Percentiles rank a stretch among this genome's conserved stretches.
Conservation (phyloP, 2,329 filamentous ascomycete species). For the Capronia epimyces region DNA sequence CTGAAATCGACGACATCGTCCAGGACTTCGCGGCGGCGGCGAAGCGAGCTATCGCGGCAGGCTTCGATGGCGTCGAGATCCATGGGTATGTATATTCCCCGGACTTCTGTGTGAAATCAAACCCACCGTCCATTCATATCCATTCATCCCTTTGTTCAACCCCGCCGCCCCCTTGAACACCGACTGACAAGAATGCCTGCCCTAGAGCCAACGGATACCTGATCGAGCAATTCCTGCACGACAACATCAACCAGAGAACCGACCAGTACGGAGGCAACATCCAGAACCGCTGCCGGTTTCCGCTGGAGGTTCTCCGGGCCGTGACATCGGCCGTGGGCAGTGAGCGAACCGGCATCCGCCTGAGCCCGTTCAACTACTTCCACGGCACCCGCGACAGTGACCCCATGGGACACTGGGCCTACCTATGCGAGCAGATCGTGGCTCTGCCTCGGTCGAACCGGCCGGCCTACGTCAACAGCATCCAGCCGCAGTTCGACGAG, state of each 20-base stretch:
- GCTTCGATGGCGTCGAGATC: constrained; percentile 48
- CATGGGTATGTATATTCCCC: no score
- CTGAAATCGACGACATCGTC: constrained; percentile 42
- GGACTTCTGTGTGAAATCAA: no score
- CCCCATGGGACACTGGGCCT: no score
- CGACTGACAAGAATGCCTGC: no score
- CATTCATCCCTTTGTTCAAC: no score
- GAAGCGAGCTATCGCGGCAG: constrained; percentile 49
- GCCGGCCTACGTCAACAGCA: no score
- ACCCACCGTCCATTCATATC: no score
- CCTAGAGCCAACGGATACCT: constrained; percentile 51
- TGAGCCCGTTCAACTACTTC: constrained; percentile 49
- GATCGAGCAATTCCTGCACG: constrained; percentile 49
- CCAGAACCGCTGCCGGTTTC: constrained; percentile 51
- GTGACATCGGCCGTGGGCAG: constrained; percentile 31
- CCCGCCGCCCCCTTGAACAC: no score
- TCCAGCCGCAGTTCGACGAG: no score
- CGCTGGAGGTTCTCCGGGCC: constrained; percentile 40
- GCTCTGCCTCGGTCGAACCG: no score
- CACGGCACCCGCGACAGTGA: constrained; percentile 52
- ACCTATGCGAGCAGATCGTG: no score
- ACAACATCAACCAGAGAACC: constrained; percentile 46
- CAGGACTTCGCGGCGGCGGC: constrained; percentile 43
- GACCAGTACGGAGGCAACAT: constrained; percentile 49
- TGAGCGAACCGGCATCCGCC: constrained; percentile 42